phyloP scores from a whole-genome alignment of 2,329 filamentous ascomycete species.

The Teratosphaeria pseudoeucalypti region DNA sequence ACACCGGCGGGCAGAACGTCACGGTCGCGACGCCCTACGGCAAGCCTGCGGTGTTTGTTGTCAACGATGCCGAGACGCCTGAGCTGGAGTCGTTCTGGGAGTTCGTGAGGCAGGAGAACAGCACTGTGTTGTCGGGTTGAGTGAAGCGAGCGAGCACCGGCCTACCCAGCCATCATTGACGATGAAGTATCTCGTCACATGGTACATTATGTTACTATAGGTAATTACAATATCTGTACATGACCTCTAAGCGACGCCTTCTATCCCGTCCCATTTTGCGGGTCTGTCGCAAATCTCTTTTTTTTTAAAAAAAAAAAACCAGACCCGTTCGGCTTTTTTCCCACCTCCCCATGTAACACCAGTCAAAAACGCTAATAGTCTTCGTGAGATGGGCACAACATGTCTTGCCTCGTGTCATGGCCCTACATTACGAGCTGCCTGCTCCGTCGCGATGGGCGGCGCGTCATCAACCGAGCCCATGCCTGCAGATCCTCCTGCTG shows the following conservation, averaged over 20 bases:
- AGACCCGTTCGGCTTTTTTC: background rate
- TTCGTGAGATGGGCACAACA: background rate
- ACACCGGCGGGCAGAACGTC: slow-evolving; percentile 15
- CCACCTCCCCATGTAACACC: background rate
- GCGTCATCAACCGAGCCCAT: background rate
- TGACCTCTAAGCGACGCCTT: background rate
- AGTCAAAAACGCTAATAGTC: background rate
- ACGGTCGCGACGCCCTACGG: slow-evolving; percentile 19
- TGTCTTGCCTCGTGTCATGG: too few relatives aligned
- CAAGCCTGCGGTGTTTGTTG: slow-evolving; percentile 20
- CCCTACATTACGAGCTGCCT: background rate
- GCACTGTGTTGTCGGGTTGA: slow-evolving; percentile 2
- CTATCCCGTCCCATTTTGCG: background rate
- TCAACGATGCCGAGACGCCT: slow-evolving; percentile 12
- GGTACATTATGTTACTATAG: background rate
- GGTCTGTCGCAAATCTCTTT: background rate
- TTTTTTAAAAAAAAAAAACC: background rate
- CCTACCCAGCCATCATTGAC: background rate
- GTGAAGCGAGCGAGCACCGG: background rate
- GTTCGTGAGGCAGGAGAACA: slow-evolving; percentile 20
- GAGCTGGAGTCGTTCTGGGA: slow-evolving; percentile 17
- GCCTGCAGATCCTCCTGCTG: background rate
- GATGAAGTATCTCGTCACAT: background rate
- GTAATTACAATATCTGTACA: background rate
- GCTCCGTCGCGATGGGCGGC: background rate